Evolutionary conservation across 129 eudicot species (phyloP).

Genomic region (Flaveria trinervia): DNA sequence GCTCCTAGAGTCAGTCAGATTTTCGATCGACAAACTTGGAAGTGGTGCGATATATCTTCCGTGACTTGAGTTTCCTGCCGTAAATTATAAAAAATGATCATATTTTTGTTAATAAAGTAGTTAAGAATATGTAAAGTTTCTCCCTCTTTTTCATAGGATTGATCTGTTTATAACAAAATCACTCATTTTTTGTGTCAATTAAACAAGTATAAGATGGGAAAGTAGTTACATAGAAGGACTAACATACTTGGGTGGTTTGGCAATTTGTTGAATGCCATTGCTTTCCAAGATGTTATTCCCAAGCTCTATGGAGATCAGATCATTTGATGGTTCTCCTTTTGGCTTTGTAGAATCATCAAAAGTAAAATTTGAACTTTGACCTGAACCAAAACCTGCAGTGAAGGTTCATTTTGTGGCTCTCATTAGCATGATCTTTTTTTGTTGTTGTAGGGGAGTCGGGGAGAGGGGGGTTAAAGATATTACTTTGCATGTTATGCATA

Average conservation of each 20-base stretch:
- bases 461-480: not conserved
- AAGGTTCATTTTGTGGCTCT: conserved; percentile 25
- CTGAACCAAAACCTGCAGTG: conserved; percentile 39
- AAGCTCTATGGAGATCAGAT: conserved; percentile 34
- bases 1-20: conserved; percentile 16
- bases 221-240: not conserved
- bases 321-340: conserved; percentile 36
- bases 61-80: conserved; percentile 26
- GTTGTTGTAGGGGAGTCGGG: not conserved
- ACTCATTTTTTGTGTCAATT: not conserved
- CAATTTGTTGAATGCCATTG: conserved; percentile 28
- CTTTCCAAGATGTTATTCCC: conserved; percentile 28
- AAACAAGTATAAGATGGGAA: conserved; percentile 8
- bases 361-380: conserved; percentile 38
- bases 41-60: conserved; percentile 29
- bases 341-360: conserved; percentile 37
- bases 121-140: not conserved
- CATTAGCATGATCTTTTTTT: not conserved
- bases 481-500: too few species aligned
- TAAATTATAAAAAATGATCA: not conserved
- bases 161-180: conserved; percentile 8
- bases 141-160: not conserved
- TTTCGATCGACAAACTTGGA: conserved; percentile 30
- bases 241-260: conserved; percentile 41
- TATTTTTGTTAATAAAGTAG: not conserved